phyloP scores from a whole-genome alignment of 2,329 filamentous ascomycete genomes.

The Diplodia mutila region DNA sequence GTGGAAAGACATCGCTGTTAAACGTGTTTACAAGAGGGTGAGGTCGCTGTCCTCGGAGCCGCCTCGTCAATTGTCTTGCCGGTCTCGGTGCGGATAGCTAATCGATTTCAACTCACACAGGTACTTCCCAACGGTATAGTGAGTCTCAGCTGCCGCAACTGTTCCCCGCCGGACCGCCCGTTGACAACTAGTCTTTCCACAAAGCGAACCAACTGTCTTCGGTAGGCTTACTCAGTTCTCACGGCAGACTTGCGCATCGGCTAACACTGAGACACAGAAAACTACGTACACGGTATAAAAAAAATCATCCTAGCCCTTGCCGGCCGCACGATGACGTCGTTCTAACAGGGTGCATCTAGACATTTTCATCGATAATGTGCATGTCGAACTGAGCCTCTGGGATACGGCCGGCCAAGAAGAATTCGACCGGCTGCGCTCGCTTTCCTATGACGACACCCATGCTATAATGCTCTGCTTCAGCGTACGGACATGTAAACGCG shows the following conservation, averaged over 20 bases:
- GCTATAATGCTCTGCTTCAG: conserved; percentile 99
- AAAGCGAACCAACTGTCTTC: conserved; percentile 89
- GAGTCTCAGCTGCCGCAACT: conserved; percentile 41
- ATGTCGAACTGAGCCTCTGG: conserved; percentile 97
- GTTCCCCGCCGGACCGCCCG: not conserved
- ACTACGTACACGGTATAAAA: conserved; percentile 89
- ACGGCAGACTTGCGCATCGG: not conserved
- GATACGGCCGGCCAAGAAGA: conserved; percentile 98
- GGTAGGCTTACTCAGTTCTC: conserved; percentile 46
- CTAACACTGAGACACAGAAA: conserved; percentile 61
- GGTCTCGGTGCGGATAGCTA: conserved; percentile 27
- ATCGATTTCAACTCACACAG: conserved; percentile 49
- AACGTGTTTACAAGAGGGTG: conserved; percentile 99
- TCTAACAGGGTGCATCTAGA: conserved; percentile 58
- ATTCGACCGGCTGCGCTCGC: conserved; percentile 92
- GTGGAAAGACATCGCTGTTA: conserved; percentile 93
- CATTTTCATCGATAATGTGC: conserved; percentile 96
- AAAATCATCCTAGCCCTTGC: not conserved
- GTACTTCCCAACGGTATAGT: conserved; percentile 97
- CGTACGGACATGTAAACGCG: conserved; percentile 30
- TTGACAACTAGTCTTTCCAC: conserved; percentile 18
- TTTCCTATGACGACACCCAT: conserved; percentile 98
- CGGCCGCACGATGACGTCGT: conserved; percentile 3
- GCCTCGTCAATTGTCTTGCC: conserved; percentile 31
- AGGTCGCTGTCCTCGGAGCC: conserved; percentile 35